Conservation (phyloP, 768 basidiomycete species). For the Boletus eberwhitei region DNA sequence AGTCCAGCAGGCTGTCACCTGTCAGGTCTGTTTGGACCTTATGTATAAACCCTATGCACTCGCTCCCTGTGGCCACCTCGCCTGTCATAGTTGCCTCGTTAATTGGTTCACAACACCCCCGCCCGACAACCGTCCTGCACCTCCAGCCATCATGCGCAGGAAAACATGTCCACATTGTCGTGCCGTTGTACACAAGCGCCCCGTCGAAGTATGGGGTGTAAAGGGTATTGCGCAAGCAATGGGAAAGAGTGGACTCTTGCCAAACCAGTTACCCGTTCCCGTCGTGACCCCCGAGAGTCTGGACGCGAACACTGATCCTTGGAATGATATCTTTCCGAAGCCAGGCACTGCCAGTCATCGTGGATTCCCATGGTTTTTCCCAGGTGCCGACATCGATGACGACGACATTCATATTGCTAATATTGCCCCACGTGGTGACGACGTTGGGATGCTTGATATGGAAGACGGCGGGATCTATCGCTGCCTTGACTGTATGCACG, state of each 20-base stretch:
- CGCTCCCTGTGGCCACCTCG: conserved; percentile 72
- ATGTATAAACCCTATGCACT: conserved; percentile 72
- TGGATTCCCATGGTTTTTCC: conserved; percentile 25
- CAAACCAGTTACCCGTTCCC: conserved; percentile 22
- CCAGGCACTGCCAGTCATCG: neutral
- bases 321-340: conserved; percentile 59
- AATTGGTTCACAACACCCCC: conserved; percentile 66
- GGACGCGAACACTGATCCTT: conserved; percentile 48
- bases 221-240: conserved; percentile 46
- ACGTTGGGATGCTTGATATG: conserved; percentile 63
- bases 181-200: conserved; percentile 41
- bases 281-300: conserved; percentile 25
- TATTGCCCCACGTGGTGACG: conserved; percentile 28
- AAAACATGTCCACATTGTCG: conserved; percentile 48
- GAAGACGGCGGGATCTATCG: conserved; percentile 78
- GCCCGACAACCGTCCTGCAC: conserved; percentile 22
- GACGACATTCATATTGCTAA: conserved; percentile 16
- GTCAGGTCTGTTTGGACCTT: conserved; percentile 76
- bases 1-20: conserved; percentile 63
- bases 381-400: conserved; percentile 17
- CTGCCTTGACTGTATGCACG: conserved; percentile 73
- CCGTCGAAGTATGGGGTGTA: conserved; percentile 47
- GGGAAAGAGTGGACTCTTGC: conserved; percentile 51
- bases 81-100: conserved; percentile 69
- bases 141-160: conserved; percentile 32